Percentiles rank a stretch among this genome's conserved stretches.
phyloP scores from a whole-genome alignment of 768 basidiomycete species.

The Suillus brevipes region DNA sequence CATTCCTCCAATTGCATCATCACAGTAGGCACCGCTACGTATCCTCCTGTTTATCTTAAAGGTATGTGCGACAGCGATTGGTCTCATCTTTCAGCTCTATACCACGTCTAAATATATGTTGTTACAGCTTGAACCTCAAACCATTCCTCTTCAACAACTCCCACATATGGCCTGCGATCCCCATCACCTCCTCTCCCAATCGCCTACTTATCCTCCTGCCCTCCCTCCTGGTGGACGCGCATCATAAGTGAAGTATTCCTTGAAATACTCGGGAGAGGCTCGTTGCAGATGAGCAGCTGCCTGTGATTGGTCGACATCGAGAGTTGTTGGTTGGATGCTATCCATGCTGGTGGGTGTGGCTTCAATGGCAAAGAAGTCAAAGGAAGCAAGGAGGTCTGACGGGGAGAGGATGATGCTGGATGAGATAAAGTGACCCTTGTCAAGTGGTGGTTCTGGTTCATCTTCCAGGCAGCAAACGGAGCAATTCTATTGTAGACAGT shows the following conservation, averaged over 20 bases:
- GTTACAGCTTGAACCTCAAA: slow-evolving; percentile 76
- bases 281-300: too few relatives aligned
- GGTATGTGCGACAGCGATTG: neutral
- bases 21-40: neutral
- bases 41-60: neutral
- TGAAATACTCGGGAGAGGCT: too few relatives aligned
- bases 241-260: too few relatives aligned
- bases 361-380: neutral
- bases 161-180: neutral
- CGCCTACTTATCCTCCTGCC: too few relatives aligned
- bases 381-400: neutral
- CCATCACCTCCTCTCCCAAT: too few relatives aligned
- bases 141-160: slow-evolving; percentile 82
- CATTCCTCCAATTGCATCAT: too few relatives aligned
- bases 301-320: neutral
- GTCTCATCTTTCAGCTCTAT: neutral
- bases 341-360: neutral
- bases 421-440: neutral
- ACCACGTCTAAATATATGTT: neutral
- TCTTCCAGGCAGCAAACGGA: neutral
- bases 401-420: neutral
- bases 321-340: neutral
- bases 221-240: too few relatives aligned
- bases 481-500: neutral
- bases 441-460: too few relatives aligned